phyloP scores from a whole-genome alignment of 2,329 filamentous ascomycete genomes.

The Talaromyces albobiverticillius region DNA sequence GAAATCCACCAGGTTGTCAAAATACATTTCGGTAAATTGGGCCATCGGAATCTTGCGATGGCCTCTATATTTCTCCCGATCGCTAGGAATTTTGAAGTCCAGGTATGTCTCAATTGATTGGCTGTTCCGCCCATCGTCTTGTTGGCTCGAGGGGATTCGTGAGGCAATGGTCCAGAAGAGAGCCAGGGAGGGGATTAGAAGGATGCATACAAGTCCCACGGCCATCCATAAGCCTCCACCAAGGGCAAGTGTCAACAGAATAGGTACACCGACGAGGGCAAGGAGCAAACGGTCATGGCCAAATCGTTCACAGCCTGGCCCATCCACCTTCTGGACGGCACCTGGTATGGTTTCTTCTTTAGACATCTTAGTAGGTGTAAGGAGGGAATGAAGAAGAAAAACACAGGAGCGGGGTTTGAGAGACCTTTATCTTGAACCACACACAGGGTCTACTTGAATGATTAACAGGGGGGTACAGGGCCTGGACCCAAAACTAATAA shows the following conservation, averaged over 20 bases:
- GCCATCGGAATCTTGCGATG: constrained; percentile 27
- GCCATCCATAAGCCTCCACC: not conserved
- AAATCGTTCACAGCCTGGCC: not conserved
- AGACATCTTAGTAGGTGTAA: too few species aligned
- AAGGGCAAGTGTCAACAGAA: not conserved
- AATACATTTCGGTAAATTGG: constrained; percentile 29
- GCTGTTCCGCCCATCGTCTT: constrained; percentile 4
- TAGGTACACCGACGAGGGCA: not conserved
- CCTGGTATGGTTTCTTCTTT: not conserved
- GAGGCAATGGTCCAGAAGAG: not conserved
- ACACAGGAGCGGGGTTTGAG: too few species aligned
- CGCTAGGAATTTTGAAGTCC: constrained; percentile 25
- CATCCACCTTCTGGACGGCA: not conserved
- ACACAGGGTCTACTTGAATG: too few species aligned
- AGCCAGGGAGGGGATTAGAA: not conserved
- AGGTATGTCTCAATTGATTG: constrained; percentile 26
- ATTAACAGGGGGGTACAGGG: too few species aligned
- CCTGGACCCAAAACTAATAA: too few species aligned
- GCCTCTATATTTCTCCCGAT: constrained; percentile 23
- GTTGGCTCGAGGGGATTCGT: not conserved
- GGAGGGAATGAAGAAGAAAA: too few species aligned
- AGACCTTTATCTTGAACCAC: too few species aligned
- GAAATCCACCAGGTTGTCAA: constrained; percentile 31
- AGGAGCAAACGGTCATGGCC: not conserved
- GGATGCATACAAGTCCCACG: not conserved